Evolutionary conservation across 2,329 filamentous ascomycete species (phyloP), one percentile per base, ranked within the genome.

Genomic region (Cladosporium halotolerans): DNA sequence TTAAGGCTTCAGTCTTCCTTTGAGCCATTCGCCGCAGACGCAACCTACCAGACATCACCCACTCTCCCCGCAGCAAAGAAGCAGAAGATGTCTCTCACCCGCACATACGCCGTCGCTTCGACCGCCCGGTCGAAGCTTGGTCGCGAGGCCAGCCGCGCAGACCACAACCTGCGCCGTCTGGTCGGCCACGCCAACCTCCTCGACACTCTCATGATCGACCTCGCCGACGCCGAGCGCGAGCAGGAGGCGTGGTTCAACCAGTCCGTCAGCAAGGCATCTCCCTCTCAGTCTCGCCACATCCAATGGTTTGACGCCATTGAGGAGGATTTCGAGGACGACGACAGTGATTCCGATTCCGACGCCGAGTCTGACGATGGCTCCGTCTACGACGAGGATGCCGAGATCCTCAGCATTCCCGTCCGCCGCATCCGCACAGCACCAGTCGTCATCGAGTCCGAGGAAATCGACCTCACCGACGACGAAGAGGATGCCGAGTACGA

Each of bases 171-270:
- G 59, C 85, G 92, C 69, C 83, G 95, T 43, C 86, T 99, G 57
- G 93, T 99, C 65, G 93, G 92, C 66, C 93, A 99, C 75, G 93
- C 93, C 77, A 99, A 97, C 80, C 86, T 97, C 45, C 88, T 99
- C 71, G 93, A 99, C 76, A 86, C 85, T 39, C 78, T 99, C 68
- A 97, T 97, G 93, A 72, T 85, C 58, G 82, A 93, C 63, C 88
- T 99, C 55, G 88, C 90, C 72, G 89, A 95, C 55, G 92, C 92
- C 68, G 93, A 97, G 79, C 83, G 85, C 64, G 90, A 96, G 73
- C 93, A 97, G 75, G 92, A 97, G 75, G 85, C 83, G 62, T 96
- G 91, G 91, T 97, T 96, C 85, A 95, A 96, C 82, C 86, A 90
- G 72, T 93, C 89, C 58, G 88, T 96, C 73, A 85, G 82, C 70